A percentile compares a stretch with the other conserved stretches of the same genome.
Conservation (phyloP, 768 basidiomycete genomes). For the Mycena floridula region DNA sequence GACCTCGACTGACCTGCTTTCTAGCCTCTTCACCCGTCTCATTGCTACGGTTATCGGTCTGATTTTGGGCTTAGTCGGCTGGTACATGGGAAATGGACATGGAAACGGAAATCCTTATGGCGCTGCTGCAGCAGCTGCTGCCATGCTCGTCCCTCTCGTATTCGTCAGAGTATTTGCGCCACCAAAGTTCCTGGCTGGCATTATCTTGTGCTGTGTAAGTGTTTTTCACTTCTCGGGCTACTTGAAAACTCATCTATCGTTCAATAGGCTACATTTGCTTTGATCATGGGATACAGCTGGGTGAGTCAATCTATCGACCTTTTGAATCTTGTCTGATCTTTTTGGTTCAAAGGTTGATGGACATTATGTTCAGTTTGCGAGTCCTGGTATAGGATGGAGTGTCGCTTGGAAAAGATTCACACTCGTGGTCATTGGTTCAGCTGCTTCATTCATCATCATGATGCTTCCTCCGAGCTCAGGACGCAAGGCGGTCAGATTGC, state of each 20-base stretch:
- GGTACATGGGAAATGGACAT: slow-evolving; percentile 43
- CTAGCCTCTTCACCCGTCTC: slow-evolving; percentile 37
- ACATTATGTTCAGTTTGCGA: slow-evolving; percentile 35
- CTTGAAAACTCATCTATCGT: neutral
- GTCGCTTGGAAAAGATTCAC: slow-evolving; percentile 48
- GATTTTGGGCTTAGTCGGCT: slow-evolving; percentile 37
- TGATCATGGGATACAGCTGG: slow-evolving; percentile 25
- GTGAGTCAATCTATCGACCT: neutral
- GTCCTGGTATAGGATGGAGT: slow-evolving; percentile 40
- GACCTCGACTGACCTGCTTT: neutral
- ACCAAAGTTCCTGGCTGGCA: slow-evolving; percentile 27
- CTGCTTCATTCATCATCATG: slow-evolving; percentile 48
- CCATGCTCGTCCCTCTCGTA: slow-evolving; percentile 39
- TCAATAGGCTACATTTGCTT: slow-evolving; percentile 31
- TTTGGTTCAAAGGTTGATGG: slow-evolving; percentile 44
- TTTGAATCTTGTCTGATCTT: neutral
- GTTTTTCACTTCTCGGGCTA: neutral
- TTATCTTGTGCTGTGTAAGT: slow-evolving; percentile 32
- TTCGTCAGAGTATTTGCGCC: slow-evolving; percentile 46
- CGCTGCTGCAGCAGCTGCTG: slow-evolving; percentile 38
- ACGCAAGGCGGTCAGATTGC: slow-evolving; percentile 38
- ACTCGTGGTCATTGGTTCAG: slow-evolving; percentile 43
- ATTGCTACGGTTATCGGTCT: slow-evolving; percentile 39
- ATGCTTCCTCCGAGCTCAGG: slow-evolving; percentile 46
- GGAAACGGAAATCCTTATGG: slow-evolving; percentile 52